Percentiles rank a stretch among this genome's conserved stretches.
Evolutionary conservation across 2,329 filamentous ascomycete species (phyloP).

Genomic region (Pyricularia sp.): DNA sequence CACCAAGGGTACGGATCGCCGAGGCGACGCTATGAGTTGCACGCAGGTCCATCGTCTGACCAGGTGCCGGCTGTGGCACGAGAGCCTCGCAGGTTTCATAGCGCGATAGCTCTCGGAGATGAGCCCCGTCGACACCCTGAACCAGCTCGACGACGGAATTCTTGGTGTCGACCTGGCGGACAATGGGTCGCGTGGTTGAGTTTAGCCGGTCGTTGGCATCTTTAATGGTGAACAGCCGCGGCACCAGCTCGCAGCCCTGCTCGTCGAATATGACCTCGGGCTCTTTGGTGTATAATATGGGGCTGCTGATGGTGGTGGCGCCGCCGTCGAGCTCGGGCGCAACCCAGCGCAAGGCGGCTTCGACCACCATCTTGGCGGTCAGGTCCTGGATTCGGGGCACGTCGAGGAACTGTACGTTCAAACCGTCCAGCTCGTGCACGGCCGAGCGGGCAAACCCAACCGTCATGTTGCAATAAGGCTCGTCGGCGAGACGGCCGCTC

Average conservation of each 20-base stretch:
- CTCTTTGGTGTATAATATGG: slow-evolving; percentile 15
- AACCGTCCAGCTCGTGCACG: background rate
- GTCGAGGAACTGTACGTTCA: background rate
- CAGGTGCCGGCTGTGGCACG: background rate
- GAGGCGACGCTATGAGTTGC: background rate
- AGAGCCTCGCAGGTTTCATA: background rate
- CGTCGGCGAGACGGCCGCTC: slow-evolving; percentile 5
- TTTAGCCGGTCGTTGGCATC: slow-evolving; percentile 10
- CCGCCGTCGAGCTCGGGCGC: background rate
- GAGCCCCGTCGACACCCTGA: background rate
- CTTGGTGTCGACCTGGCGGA: background rate
- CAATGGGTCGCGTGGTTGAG: slow-evolving; percentile 2
- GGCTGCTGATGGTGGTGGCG: background rate
- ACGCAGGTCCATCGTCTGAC: background rate
- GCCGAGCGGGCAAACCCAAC: slow-evolving; percentile 9
- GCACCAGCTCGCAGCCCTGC: background rate
- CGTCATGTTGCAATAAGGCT: slow-evolving; percentile 11
- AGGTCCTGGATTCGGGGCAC: background rate
- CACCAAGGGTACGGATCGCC: background rate
- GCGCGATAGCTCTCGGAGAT: background rate
- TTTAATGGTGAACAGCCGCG: background rate
- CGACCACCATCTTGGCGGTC: background rate
- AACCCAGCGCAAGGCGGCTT: background rate
- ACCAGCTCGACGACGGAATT: background rate
- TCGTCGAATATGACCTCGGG: slow-evolving; percentile 12